Conservation (phyloP, 2,329 filamentous ascomycete species). For the Gaeumannomyces sp. region DNA sequence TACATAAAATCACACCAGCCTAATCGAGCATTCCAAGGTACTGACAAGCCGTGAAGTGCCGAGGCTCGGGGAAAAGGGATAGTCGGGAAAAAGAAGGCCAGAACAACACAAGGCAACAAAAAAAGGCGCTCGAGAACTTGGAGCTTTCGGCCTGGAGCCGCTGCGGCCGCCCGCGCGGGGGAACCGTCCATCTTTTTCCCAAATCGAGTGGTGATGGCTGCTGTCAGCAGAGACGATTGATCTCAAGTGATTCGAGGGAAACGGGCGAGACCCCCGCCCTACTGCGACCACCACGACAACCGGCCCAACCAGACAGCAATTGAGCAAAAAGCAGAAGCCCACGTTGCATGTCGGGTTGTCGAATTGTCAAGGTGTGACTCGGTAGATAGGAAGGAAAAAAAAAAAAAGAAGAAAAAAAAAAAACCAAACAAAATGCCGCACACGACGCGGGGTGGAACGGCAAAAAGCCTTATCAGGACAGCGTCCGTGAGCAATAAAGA, state of each 20-base stretch:
- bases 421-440: background rate
- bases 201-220: background rate
- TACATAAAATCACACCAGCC: slow-evolving; percentile 1
- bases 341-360: background rate
- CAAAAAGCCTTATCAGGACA: background rate
- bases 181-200: background rate
- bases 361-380: too few relatives aligned
- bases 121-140: too few relatives aligned
- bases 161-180: too few relatives aligned
- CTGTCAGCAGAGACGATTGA: background rate
- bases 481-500: background rate
- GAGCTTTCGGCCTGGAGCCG: too few relatives aligned
- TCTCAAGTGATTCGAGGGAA: background rate
- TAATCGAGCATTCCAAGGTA: background rate
- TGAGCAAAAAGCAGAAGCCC: background rate
- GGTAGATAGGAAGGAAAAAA: background rate
- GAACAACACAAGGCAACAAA: too few relatives aligned
- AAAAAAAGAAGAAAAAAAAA: background rate
- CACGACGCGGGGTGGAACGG: too few relatives aligned
- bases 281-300: background rate
- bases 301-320: background rate
- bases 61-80: too few relatives aligned
- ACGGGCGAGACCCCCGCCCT: background rate
- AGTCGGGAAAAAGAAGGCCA: background rate
- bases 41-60: background rate